Base-by-base conservation (phyloP, 495 filamentous ascomycete species). In the Diplogelasinospora grovesii region DNA sequence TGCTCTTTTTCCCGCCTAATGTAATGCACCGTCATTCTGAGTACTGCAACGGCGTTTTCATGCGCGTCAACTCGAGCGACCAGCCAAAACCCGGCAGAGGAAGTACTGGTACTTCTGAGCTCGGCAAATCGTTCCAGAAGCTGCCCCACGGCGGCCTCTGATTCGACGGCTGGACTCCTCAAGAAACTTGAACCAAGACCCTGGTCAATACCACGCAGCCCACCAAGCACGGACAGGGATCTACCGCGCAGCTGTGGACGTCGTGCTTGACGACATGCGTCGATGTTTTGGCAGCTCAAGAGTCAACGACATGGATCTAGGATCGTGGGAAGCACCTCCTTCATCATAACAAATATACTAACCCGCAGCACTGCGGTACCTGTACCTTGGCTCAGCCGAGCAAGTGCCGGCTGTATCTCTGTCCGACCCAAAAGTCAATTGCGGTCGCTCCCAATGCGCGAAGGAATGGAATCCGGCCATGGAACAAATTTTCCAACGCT, bases 91-190 rank as follows among this genome's bases (percentile, higher is more conserved):
- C 31, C 22, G 45, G 16, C 22, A 21, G 7, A 13, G 22, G 29
- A 52, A 48, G 49, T 53, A 48, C 22, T 15, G 32, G 22, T 48
- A 56, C 50, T 24, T 51, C 33, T 23, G 28, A 28, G 41, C 39
- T 56, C 57, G 52, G 52, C 46, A 56, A 51, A 50, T 52, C 39
- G 46, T 59, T 56, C 57, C 54, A 59, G 52, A 56, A 54, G 46
- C 45, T 39, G 34, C 19, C 29, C 20, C 18, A 31, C 29, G 14
- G 18, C 8, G 3, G 45, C 10, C 16, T 38, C 45, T 60, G 46
- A 60, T 61, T 61, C 45, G 54, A 13, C 29, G 16, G 15, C 21
- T 16, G 28, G 21, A n/a, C 13, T 20, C 31, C 43, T 49, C 40
- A 49, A 45, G 52, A 50, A 53, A 49, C 34, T 43, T 29, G 54